Percentiles rank a stretch among this genome's conserved stretches.
Conservation (phyloP, 2,329 filamentous ascomycete species). For the Hypoxylon sp. region DNA sequence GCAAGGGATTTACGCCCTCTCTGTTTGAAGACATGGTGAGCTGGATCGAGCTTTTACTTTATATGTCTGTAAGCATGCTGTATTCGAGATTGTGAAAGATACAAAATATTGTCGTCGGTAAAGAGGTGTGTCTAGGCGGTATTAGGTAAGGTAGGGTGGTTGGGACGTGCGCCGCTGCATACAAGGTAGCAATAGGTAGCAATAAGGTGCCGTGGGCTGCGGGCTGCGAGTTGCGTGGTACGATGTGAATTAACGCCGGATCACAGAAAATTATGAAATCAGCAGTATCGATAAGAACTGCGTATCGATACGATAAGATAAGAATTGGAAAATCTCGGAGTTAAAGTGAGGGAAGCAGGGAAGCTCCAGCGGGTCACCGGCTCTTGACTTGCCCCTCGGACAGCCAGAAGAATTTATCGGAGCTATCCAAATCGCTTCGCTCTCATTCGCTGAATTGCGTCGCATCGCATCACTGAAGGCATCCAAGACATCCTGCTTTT, state of each 20-base stretch:
- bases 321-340: slow-evolving; percentile 38
- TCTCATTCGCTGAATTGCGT: slow-evolving; percentile 37
- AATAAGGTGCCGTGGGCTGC: neutral
- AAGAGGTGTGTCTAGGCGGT: slow-evolving; percentile 26
- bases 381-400: slow-evolving; percentile 36
- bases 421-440: slow-evolving; percentile 44
- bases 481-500: slow-evolving; percentile 28
- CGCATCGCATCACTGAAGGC: slow-evolving; percentile 33
- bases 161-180: slow-evolving; percentile 1
- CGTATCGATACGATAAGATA: slow-evolving; percentile 32
- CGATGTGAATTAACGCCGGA: slow-evolving; percentile 15
- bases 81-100: slow-evolving; percentile 18
- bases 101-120: slow-evolving; percentile 33
- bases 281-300: neutral
- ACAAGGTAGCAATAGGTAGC: neutral
- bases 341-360: slow-evolving; percentile 30
- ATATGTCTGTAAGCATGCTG: slow-evolving; percentile 18
- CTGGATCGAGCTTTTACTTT: slow-evolving; percentile 16
- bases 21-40: slow-evolving; percentile 61
- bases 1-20: slow-evolving; percentile 70
- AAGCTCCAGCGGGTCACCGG: slow-evolving; percentile 22
- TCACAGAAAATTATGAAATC: slow-evolving; percentile 13
- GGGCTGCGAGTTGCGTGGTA: slow-evolving; percentile 8
- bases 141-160: slow-evolving; percentile 37
- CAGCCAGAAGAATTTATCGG: slow-evolving; percentile 47